A percentile compares a stretch with the other conserved stretches of the same genome.
phyloP scores from a whole-genome alignment of 169 alveolate genomes.

The Plasmodium chabaudi region DNA sequence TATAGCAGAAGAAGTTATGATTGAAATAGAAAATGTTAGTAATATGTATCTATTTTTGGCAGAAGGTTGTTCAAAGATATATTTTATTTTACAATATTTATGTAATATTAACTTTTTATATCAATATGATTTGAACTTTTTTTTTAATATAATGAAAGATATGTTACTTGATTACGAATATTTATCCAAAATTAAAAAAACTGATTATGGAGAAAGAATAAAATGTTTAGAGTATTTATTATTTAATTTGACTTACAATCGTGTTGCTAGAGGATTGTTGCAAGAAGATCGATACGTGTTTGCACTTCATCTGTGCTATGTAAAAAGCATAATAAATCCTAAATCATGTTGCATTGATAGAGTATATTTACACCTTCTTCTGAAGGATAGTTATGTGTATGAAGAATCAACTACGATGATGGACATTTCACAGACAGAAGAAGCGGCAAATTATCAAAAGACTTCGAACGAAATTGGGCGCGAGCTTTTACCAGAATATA shows the following conservation, averaged over 20 bases:
- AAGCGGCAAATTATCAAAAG: neutral
- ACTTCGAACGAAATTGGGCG: conserved; percentile 13
- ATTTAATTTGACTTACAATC: conserved; percentile 63
- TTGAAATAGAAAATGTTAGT: conserved; percentile 92
- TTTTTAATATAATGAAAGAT: conserved; percentile 91
- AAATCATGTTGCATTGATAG: neutral
- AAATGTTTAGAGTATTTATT: conserved; percentile 38
- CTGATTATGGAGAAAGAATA: conserved; percentile 74
- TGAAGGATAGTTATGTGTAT: conserved; percentile 76
- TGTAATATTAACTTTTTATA: conserved; percentile 93
- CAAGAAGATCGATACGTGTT: conserved; percentile 76
- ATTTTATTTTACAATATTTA: conserved; percentile 88
- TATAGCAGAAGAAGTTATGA: conserved; percentile 95
- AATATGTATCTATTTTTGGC: conserved; percentile 91
- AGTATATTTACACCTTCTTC: conserved; percentile 49
- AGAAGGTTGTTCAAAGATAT: conserved; percentile 91
- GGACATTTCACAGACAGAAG: neutral
- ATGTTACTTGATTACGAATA: conserved; percentile 52
- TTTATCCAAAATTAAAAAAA: conserved; percentile 76
- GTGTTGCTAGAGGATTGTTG: conserved; percentile 61
- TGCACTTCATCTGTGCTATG: conserved; percentile 58
- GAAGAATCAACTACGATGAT: conserved; percentile 2
- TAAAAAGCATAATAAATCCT: conserved; percentile 63
- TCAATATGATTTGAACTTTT: conserved; percentile 94
- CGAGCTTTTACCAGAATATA: conserved; percentile 62